Evolutionary conservation across 2,329 filamentous ascomycete genomes (phyloP), one percentile per base, ranked within the genome.

Genomic region (Paecilomyces niveus): DNA sequence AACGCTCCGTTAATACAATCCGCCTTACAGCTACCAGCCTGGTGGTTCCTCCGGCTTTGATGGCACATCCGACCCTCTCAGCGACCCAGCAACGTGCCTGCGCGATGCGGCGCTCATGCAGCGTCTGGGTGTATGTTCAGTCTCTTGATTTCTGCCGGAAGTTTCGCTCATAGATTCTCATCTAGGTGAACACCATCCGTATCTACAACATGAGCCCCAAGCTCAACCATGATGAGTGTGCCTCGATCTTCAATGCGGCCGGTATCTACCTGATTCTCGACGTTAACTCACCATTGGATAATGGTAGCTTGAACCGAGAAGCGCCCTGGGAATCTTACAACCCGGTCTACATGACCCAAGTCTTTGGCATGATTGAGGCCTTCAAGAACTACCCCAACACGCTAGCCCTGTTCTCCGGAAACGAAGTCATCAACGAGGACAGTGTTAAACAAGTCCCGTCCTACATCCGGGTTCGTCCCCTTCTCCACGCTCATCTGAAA

Each of bases 201-300:
- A 80, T 84, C 57, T 88, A 88, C 79, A 86, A 86, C 69, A 72
- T 87, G 61, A 80, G 84, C 62, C 83, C 84, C 18, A 74, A 75
- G 2, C 70, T 83, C 58, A 81, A 86, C 71, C 85, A 87, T 72
- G 81, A 85, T 63, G 75, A 81, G 59, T 87, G 85, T 68, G 83
- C 80, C 59, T 83, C 80, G 60, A 85, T 86, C 72, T 87, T 87
- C 80, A 86, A 87, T 66, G 79, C 80, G 2, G 84, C 83, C 31
- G 85, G 85, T 56, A 87, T 88, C 67, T 87, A 88, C 74, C 79
- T 87, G 77, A 77, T 87, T 56, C 73, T 87, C 53, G 85, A 88
- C 63, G 85, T 88, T 70, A 88, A 87, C 75, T 83, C 82, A 22
- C 84, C 85, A 3, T 70, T 85, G 15, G 70, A 74, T 6, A 80